phyloP scores from a whole-genome alignment of 371 early-diverging fungal species.

The Syncephalastrum monosporum region DNA sequence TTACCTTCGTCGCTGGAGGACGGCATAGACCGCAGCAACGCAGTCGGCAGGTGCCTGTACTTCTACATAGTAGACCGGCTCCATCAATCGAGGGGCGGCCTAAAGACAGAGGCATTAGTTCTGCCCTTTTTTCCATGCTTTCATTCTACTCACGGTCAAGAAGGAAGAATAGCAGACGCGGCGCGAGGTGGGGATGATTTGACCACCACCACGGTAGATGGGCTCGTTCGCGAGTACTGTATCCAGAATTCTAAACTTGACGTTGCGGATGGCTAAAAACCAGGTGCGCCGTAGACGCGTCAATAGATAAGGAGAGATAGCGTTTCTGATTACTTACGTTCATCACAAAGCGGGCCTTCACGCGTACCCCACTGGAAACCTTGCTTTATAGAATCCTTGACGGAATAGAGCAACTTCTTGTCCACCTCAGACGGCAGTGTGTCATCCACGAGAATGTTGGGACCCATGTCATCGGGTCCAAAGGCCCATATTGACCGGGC shows the following conservation, averaged over 20 bases:
- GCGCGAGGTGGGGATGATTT: constrained; percentile 98
- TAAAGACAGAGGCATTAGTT: constrained; percentile 24
- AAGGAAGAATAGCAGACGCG: constrained; percentile 97
- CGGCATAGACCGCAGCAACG: constrained; percentile 93
- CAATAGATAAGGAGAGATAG: not conserved
- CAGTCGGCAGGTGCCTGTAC: constrained; percentile 96
- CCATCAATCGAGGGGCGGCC: constrained; percentile 97
- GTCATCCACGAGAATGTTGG: constrained; percentile 94
- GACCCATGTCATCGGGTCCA: constrained; percentile 91
- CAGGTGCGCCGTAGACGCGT: not conserved
- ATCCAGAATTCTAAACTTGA: constrained; percentile 90
- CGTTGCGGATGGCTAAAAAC: constrained; percentile 75
- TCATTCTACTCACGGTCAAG: constrained; percentile 63
- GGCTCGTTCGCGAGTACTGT: constrained; percentile 85
- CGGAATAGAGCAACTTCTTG: constrained; percentile 73
- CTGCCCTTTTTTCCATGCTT: constrained; percentile 19
- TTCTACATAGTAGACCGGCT: constrained; percentile 94
- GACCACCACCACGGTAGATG: constrained; percentile 93
- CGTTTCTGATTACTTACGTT: constrained; percentile 61
- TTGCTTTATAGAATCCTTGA: constrained; percentile 85
- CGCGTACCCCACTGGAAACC: constrained; percentile 98
- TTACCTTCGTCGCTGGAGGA: constrained; percentile 85
- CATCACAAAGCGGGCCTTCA: constrained; percentile 96
- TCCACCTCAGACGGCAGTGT: constrained; percentile 89
- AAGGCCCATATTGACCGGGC: constrained; percentile 96